Percentiles rank a stretch among this genome's conserved stretches.
Evolutionary conservation across 139 green algal genomes (phyloP).

Genomic region (Closterium sp.): DNA sequence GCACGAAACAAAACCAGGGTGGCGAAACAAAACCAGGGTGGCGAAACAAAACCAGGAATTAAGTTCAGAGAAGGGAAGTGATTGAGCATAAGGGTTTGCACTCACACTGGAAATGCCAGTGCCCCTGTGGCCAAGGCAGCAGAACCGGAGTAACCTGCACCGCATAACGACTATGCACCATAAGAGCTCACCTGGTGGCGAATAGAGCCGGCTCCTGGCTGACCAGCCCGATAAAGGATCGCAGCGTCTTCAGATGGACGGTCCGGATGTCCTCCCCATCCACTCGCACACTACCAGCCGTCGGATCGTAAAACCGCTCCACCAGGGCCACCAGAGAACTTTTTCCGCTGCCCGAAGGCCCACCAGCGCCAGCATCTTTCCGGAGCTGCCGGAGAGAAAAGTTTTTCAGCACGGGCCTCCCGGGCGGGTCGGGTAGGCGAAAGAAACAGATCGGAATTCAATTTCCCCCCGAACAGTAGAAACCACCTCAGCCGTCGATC

Average conservation of each 20-base stretch:
- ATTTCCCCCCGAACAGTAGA: background rate
- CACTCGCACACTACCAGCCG: constrained; percentile 45
- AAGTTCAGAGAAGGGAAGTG: too few species aligned
- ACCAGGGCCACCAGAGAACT: constrained; percentile 49
- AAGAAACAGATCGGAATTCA: constrained; percentile 20
- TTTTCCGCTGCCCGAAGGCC: constrained; percentile 63
- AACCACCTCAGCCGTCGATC: background rate
- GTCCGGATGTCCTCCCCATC: constrained; percentile 74
- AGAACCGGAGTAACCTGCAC: too few species aligned
- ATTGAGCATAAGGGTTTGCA: too few species aligned
- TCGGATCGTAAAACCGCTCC: constrained; percentile 50
- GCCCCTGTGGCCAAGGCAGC: too few species aligned
- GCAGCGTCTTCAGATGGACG: constrained; percentile 75
- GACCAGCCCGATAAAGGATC: constrained; percentile 70
- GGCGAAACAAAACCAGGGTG: too few species aligned
- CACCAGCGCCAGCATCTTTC: constrained; percentile 58
- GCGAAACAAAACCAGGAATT: too few species aligned
- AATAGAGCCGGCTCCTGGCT: constrained; percentile 49
- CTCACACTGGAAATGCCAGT: too few species aligned
- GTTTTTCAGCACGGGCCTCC: constrained; percentile 35
- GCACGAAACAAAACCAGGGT: too few species aligned
- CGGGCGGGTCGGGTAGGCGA: constrained; percentile 36
- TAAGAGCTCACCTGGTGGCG: constrained; percentile 21
- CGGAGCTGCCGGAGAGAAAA: constrained; percentile 51
- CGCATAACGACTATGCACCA: too few species aligned